Conservation (phyloP, 345 rosid species). For the Arabis hirsuta region DNA sequence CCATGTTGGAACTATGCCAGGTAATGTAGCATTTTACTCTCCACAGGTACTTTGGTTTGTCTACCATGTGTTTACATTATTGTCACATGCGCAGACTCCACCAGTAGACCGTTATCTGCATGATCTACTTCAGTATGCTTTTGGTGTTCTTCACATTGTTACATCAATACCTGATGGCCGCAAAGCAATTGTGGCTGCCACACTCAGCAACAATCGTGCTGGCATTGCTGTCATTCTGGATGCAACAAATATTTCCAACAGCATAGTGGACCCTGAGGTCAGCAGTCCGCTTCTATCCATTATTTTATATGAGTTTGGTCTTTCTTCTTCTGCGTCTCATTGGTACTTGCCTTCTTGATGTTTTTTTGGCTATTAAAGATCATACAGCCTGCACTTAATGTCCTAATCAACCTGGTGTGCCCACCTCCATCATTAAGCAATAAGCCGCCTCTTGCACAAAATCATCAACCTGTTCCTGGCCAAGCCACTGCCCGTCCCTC, state of each 20-base stretch:
- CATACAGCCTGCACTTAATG: constrained; percentile 92
- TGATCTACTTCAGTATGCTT: constrained; percentile 94
- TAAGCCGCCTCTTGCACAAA: constrained; percentile 57
- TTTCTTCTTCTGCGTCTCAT: constrained; percentile 32
- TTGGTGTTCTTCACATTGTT: constrained; percentile 93
- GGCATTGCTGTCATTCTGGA: constrained; percentile 94
- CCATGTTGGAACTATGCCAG: constrained; percentile 96
- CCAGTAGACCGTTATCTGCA: constrained; percentile 96
- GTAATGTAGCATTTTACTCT: constrained; percentile 46
- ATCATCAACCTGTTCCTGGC: constrained; percentile 43
- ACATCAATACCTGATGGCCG: constrained; percentile 86
- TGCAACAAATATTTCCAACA: constrained; percentile 82
- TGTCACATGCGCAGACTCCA: constrained; percentile 70
- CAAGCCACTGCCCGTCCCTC: constrained; percentile 56
- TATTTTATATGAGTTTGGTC: constrained; percentile 27
- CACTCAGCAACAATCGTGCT: constrained; percentile 85
- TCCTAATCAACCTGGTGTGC: constrained; percentile 92
- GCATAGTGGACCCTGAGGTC: constrained; percentile 95
- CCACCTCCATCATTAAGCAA: constrained; percentile 98
- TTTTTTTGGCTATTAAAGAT: constrained; percentile 59
- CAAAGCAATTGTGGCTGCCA: constrained; percentile 81
- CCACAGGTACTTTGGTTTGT: constrained; percentile 9
- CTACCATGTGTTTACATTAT: constrained; percentile 29
- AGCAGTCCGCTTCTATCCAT: constrained; percentile 21
- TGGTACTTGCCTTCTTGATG: constrained; percentile 24